Percentiles rank a stretch among this genome's conserved stretches.
phyloP scores from a whole-genome alignment of 164 flowering plant genomes.

The Piper betle region DNA sequence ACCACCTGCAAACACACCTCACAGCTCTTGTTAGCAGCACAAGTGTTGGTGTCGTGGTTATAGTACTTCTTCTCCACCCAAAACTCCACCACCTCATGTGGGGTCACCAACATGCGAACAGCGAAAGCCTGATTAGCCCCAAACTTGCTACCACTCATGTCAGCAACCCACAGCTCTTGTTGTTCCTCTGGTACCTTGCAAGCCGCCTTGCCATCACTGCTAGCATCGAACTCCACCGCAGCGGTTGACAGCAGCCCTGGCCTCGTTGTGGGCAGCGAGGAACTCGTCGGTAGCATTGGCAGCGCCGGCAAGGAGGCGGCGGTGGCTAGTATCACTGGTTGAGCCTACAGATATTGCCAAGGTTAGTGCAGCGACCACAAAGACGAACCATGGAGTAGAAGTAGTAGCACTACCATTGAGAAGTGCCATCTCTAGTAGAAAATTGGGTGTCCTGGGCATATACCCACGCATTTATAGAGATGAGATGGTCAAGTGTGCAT shows the following conservation, averaged over 20 bases:
- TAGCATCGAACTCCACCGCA: constrained; percentile 40
- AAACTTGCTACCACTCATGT: constrained; percentile 17
- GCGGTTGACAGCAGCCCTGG: constrained; percentile 57
- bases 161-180: constrained; percentile 33
- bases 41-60: constrained; percentile 30
- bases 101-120: constrained; percentile 18
- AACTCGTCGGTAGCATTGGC: constrained; percentile 20
- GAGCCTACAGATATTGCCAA: background rate
- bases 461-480: background rate
- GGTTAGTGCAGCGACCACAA: background rate
- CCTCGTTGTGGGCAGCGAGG: constrained; percentile 52
- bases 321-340: background rate
- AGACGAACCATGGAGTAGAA: background rate
- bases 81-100: constrained; percentile 28
- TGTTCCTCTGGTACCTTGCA: constrained; percentile 41
- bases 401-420: too few species aligned
- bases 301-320: background rate
- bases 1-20: constrained; percentile 60
- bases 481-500: background rate
- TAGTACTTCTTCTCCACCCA: constrained; percentile 57
- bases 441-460: background rate
- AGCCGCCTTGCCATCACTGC: constrained; percentile 23
- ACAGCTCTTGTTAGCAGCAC: constrained; percentile 23
- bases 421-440: background rate
- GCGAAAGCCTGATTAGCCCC: constrained; percentile 49